These are phyloP conservation scores for Blastobotrys persicus DNA, from an alignment of 1,139 yeast genomes.

Conservation along the genomic window DNA sequence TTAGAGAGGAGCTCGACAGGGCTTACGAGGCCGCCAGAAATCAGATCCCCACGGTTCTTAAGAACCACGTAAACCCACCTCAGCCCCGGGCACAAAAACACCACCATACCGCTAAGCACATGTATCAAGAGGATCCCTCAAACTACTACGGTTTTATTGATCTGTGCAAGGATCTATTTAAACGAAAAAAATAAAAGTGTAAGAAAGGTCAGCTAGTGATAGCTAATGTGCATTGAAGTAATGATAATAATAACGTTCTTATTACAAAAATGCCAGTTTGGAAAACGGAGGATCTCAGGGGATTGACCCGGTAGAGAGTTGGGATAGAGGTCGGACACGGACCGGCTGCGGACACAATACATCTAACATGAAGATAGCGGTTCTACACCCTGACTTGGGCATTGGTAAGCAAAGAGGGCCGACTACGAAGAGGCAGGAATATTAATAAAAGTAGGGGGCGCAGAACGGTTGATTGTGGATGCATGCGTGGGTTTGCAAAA, in stretches of 20 bases:
- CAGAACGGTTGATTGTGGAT: constrained; percentile 92
- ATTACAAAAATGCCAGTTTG: too few species aligned
- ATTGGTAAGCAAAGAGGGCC: constrained; percentile 51
- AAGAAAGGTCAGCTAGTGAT: not conserved
- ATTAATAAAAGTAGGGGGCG: constrained; percentile 59
- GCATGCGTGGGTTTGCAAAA: constrained; percentile 86
- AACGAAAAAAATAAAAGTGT: constrained; percentile 7
- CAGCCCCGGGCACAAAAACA: constrained; percentile 18
- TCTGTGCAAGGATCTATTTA: constrained; percentile 27
- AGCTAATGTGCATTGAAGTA: too few species aligned
- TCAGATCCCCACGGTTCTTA: constrained; percentile 19
- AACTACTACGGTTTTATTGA: constrained; percentile 34
- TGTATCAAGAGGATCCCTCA: constrained; percentile 28
- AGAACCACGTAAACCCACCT: constrained; percentile 19
- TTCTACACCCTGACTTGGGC: constrained; percentile 94
- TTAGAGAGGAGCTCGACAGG: constrained; percentile 49
- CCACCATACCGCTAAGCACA: constrained; percentile 21
- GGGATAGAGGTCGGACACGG: not conserved
- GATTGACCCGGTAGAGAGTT: not conserved
- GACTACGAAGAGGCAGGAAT: not conserved
- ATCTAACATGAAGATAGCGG: constrained; percentile 58
- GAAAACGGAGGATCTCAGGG: too few species aligned
- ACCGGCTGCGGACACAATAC: not conserved
- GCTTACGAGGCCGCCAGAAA: constrained; percentile 17
- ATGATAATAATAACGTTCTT: too few species aligned